Percentiles rank a stretch among this genome's conserved stretches.
These are phyloP conservation scores for Capillidium heterosporum DNA, from an alignment of 371 early-diverging fungal genomes.

Conservation along the genomic window DNA sequence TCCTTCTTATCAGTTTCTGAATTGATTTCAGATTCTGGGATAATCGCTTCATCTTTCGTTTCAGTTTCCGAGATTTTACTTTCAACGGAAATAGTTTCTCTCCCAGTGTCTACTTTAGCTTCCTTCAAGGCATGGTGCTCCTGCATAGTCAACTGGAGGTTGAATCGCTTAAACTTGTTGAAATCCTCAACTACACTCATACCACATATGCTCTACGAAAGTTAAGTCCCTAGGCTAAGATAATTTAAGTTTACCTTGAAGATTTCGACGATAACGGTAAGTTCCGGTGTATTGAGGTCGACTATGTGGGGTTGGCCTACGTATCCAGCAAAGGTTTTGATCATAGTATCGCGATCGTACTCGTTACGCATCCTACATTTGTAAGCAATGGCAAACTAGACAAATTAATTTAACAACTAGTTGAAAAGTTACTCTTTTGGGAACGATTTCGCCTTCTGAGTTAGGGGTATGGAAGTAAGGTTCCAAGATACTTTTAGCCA, in stretches of 20 bases:
- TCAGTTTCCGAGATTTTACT: too few relatives aligned
- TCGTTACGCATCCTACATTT: conserved; percentile 40
- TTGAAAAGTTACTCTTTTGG: background rate
- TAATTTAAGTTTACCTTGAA: conserved; percentile 26
- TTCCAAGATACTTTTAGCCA: conserved; percentile 27
- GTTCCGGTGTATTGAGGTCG: conserved; percentile 36
- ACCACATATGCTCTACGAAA: conserved; percentile 40
- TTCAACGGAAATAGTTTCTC: too few relatives aligned
- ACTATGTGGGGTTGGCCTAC: conserved; percentile 39
- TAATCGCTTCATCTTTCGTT: too few relatives aligned
- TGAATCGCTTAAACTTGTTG: conserved; percentile 38
- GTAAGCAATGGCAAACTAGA: conserved; percentile 48
- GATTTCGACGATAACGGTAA: conserved; percentile 43
- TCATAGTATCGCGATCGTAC: conserved; percentile 30
- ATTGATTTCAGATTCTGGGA: too few relatives aligned
- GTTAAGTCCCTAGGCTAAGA: conserved; percentile 1
- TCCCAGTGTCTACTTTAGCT: too few relatives aligned
- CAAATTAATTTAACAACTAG: background rate
- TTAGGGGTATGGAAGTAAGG: conserved; percentile 29
- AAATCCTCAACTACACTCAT: conserved; percentile 48
- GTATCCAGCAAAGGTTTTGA: conserved; percentile 25
- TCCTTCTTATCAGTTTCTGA: too few relatives aligned
- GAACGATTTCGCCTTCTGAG: conserved; percentile 4
- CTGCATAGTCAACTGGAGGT: conserved; percentile 26
- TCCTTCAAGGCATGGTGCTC: too few relatives aligned